A percentile compares a stretch with the other conserved stretches of the same genome.
These are phyloP conservation scores for Oidiodendron maius DNA, from an alignment of 495 filamentous ascomycete genomes.

Conservation along the genomic window DNA sequence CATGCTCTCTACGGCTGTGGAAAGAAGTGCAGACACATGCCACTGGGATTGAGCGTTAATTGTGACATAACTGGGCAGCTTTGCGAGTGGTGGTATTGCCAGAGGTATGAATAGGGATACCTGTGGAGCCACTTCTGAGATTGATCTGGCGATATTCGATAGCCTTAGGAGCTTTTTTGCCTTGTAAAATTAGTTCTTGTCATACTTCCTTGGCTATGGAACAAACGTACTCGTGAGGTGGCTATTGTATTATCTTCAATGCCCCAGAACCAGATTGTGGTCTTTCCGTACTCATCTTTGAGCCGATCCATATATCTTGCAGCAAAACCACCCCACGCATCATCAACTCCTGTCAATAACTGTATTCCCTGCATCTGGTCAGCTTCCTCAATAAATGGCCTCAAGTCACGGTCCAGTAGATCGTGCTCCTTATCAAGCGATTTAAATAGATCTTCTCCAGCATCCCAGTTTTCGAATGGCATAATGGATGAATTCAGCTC, in stretches of 20 bases:
- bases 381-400: constrained; percentile 85
- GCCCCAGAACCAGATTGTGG: constrained; percentile 79
- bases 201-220: constrained; percentile 1
- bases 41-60: constrained; percentile 66
- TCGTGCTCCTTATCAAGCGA: constrained; percentile 81
- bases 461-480: constrained; percentile 77
- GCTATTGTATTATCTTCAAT: constrained; percentile 54
- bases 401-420: constrained; percentile 79
- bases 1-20: constrained; percentile 71
- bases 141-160: constrained; percentile 63
- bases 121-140: constrained; percentile 60
- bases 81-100: constrained; percentile 49
- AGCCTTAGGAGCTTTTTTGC: constrained; percentile 49
- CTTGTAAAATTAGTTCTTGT: constrained; percentile 23
- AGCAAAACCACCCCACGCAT: constrained; percentile 92
- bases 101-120: constrained; percentile 78
- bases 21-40: constrained; percentile 75
- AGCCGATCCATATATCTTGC: constrained; percentile 72
- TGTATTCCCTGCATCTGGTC: constrained; percentile 89
- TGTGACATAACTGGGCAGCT: constrained; percentile 52
- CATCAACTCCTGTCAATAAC: constrained; percentile 69
- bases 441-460: constrained; percentile 78
- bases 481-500: constrained; percentile 68
- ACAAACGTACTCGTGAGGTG: constrained; percentile 47
- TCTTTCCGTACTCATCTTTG: constrained; percentile 87